These are phyloP conservation scores for Poa pratensis DNA, from an alignment of 176 grass and related monocot species.

Conservation along the genomic window DNA sequence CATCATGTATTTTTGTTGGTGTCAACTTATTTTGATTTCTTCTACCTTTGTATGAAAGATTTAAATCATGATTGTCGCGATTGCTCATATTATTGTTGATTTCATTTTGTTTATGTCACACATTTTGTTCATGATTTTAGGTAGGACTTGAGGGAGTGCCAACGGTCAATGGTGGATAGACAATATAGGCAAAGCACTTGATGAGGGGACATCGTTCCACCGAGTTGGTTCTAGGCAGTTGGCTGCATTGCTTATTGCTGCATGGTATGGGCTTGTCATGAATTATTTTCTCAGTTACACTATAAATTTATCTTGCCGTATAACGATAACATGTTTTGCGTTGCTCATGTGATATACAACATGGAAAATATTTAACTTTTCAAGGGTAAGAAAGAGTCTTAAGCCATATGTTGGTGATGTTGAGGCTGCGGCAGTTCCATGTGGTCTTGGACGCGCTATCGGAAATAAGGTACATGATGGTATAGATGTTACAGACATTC, in stretches of 20 bases:
- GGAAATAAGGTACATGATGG: constrained; percentile 85
- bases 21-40: constrained; percentile 15
- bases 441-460: constrained; percentile 91
- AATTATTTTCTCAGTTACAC: constrained; percentile 33
- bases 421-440: constrained; percentile 91
- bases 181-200: constrained; percentile 86
- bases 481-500: constrained; percentile 32
- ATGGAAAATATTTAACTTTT: constrained; percentile 51
- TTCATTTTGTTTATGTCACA: constrained; percentile 17
- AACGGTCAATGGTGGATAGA: constrained; percentile 99
- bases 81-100: constrained; percentile 6
- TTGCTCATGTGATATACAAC: constrained; percentile 46
- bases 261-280: constrained; percentile 68
- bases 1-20: constrained; percentile 10
- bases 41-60: constrained; percentile 12
- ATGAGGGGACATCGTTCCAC: constrained; percentile 82
- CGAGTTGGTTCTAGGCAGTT: constrained; percentile 98
- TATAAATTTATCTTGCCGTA: constrained; percentile 8
- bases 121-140: constrained; percentile 56
- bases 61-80: not conserved
- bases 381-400: constrained; percentile 86
- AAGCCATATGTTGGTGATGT: constrained; percentile 94
- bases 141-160: constrained; percentile 98
- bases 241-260: constrained; percentile 86
- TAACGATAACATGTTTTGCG: constrained; percentile 29